Evolutionary conservation across 768 basidiomycete genomes (phyloP).

Genomic region (Boletus bicolor): DNA sequence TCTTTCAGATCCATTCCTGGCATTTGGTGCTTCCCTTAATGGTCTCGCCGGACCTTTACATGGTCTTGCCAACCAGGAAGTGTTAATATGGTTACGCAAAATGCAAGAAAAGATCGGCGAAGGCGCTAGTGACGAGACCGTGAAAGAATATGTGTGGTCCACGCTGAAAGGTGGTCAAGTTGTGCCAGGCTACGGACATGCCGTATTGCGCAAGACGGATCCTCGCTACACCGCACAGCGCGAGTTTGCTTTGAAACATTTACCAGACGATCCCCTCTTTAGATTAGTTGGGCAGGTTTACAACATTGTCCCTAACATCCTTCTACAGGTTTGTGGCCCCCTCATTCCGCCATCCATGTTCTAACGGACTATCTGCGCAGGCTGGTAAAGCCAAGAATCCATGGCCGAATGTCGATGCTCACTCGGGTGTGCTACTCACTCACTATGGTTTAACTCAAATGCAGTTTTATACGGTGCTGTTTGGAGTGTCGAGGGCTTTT

Average conservation of each 20-base stretch:
- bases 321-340: constrained; percentile 60
- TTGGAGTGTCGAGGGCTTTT: constrained; percentile 94
- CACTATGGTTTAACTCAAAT: constrained; percentile 87
- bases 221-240: constrained; percentile 89
- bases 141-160: constrained; percentile 92
- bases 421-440: constrained; percentile 86
- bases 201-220: constrained; percentile 86
- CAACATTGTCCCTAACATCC: constrained; percentile 83
- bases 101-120: constrained; percentile 91
- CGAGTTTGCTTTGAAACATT: constrained; percentile 82
- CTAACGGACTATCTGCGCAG: constrained; percentile 32
- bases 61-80: constrained; percentile 97
- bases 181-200: constrained; percentile 89
- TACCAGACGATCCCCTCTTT: constrained; percentile 87
- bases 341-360: neutral
- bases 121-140: constrained; percentile 78
- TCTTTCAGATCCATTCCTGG: constrained; percentile 95
- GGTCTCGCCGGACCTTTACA: constrained; percentile 97
- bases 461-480: constrained; percentile 96
- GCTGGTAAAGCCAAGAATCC: constrained; percentile 93
- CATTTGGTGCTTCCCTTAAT: constrained; percentile 89
- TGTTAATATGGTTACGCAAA: constrained; percentile 89
- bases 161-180: constrained; percentile 93
- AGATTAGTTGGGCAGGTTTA: constrained; percentile 91
- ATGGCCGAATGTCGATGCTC: constrained; percentile 97